Evolutionary conservation across 352 stramenopile genomes (phyloP), one percentile per base, ranked within the genome.

Genomic region (Phytophthora agathidicida): DNA sequence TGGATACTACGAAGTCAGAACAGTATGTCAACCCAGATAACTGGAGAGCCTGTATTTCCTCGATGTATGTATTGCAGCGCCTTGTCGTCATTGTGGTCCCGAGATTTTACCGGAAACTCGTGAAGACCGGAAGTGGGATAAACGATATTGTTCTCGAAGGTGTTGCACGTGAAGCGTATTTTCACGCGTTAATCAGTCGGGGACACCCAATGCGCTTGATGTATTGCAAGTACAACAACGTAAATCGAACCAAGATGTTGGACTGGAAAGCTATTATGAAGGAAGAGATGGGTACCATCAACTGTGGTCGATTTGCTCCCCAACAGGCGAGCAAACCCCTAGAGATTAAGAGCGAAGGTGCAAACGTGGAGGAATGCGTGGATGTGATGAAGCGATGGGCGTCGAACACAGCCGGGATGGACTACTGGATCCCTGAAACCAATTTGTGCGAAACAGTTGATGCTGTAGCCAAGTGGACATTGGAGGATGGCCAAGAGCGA

Each of bases 381-480:
- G 8, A 3, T 42, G 26, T 22, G n/a, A 56, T 55, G 35, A 9
- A 44, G 32, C 3, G 26, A 10, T 55, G 46, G 46, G 46, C 33
- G 7, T 9, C 6, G 27, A 23, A 55, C 10, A 33, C 32, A 13
- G 11, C 28, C 8, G 36, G 5, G 17, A 8, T 20, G 31, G 46
- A 54, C 35, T 54, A 55, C 35, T 55, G 47, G 47, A 56, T 46
- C n/a, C 47, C 36, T 19, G 23, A n/a, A 16, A 27, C 23, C 13
- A 55, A 7, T 45, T 43, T 53, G 45, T 26, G 30, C 20, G 22
- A 53, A 42, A 35, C 22, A 31, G 46, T 55, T 5, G 47, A 55
- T 55, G 32, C 47, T 7, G 33, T 55, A 22, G 47, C 16, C 33
- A 55, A 55, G 28, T 55, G 47, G 2, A 24, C 26, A 11, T 42